These are phyloP conservation scores for Saturnispora kantuleensis DNA, from an alignment of 805 yeast genomes.

Conservation along the genomic window DNA sequence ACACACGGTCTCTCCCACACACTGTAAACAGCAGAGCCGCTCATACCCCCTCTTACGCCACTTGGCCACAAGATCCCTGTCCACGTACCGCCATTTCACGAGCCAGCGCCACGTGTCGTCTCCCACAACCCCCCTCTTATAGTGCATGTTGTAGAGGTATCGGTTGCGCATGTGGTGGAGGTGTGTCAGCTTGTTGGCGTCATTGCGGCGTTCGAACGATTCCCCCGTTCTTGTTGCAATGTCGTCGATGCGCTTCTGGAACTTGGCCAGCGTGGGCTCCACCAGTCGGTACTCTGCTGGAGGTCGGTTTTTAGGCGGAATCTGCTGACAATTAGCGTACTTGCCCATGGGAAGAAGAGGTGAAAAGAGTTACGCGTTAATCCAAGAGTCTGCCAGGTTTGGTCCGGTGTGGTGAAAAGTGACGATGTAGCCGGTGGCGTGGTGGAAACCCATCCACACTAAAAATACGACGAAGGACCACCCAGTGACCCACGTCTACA, in stretches of 20 bases:
- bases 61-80: constrained; percentile 66
- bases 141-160: constrained; percentile 65
- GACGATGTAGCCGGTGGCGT: no score
- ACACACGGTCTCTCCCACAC: constrained; percentile 70
- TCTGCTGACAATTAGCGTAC: background rate
- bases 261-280: constrained; percentile 54
- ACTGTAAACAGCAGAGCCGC: constrained; percentile 69
- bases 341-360: background rate
- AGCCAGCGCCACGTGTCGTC: constrained; percentile 66
- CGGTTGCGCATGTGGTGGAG: constrained; percentile 68
- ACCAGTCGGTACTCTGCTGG: constrained; percentile 71
- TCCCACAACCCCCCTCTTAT: constrained; percentile 58
- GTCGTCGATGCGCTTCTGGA: constrained; percentile 37
- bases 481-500: no score
- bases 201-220: constrained; percentile 38
- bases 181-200: constrained; percentile 60
- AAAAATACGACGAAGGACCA: no score
- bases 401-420: no score
- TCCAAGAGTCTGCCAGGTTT: no score
- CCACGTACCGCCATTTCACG: constrained; percentile 54
- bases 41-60: constrained; percentile 62
- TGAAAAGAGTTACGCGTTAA: no score
- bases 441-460: no score
- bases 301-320: constrained; percentile 32
- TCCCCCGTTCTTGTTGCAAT: constrained; percentile 36